Percentiles rank a stretch among this genome's conserved stretches.
These are phyloP conservation scores for Chenopodium formosanum DNA, from an alignment of 148 eudicot genomes.

Conservation along the genomic window DNA sequence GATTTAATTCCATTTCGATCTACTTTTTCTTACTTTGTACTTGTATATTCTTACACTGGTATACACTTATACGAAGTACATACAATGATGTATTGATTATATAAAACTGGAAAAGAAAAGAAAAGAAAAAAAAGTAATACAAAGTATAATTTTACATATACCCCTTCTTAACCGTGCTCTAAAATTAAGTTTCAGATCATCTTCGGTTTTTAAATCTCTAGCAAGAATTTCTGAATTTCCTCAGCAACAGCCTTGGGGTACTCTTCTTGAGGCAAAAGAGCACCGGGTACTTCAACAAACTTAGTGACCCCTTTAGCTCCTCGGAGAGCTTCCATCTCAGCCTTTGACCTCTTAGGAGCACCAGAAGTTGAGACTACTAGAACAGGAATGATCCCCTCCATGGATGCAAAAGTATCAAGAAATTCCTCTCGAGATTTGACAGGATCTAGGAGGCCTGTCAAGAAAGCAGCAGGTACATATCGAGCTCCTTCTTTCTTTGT, in stretches of 20 bases:
- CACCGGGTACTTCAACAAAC: conserved; percentile 91
- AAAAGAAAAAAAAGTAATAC: not conserved
- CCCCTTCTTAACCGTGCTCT: not conserved
- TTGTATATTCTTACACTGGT: not conserved
- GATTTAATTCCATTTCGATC: no score
- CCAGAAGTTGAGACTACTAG: conserved; percentile 63
- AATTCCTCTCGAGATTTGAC: conserved; percentile 78
- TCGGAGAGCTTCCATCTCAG: conserved; percentile 88
- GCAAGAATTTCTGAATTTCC: conserved; percentile 68
- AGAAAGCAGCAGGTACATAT: conserved; percentile 93
- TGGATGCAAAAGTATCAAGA: conserved; percentile 51
- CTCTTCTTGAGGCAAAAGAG: conserved; percentile 95
- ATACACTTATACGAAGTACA: no score
- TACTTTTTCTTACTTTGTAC: no score
- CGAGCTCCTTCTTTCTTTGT: conserved; percentile 90
- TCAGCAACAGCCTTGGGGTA: conserved; percentile 72
- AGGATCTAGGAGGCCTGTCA: conserved; percentile 90
- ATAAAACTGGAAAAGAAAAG: no score
- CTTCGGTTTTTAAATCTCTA: conserved; percentile 36
- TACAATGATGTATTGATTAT: no score
- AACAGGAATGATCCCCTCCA: conserved; percentile 65
- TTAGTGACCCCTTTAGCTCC: conserved; percentile 77
- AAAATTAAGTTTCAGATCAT: not conserved
- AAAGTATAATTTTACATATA: no score
- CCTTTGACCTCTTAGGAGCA: conserved; percentile 92